Evolutionary conservation across 2,329 filamentous ascomycete genomes (phyloP).

Genomic region (Trichoderma atroviride): DNA sequence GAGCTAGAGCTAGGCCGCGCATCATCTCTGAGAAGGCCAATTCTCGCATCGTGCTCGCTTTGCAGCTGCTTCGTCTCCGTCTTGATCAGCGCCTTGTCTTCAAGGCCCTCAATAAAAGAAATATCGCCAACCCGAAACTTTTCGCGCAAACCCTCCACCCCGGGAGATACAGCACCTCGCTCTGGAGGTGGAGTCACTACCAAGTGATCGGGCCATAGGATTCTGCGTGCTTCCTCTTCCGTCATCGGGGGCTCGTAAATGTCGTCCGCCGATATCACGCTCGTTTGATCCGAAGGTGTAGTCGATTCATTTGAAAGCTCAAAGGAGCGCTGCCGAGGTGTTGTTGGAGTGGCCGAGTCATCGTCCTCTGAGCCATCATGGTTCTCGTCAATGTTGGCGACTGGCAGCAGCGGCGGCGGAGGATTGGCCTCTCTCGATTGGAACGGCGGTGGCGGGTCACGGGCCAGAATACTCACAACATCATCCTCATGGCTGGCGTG

Average conservation of each 20-base stretch:
- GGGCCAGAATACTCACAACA: constrained; percentile 1
- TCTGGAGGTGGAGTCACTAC: constrained; percentile 26
- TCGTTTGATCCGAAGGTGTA: constrained; percentile 26
- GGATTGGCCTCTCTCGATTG: constrained; percentile 19
- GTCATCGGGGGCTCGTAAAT: constrained; percentile 42
- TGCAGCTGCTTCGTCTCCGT: constrained; percentile 41
- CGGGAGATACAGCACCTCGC: constrained; percentile 21
- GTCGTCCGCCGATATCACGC: constrained; percentile 27
- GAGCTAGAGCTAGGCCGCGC: constrained; percentile 17
- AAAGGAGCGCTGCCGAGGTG: constrained; percentile 23
- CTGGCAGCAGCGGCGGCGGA: constrained; percentile 21
- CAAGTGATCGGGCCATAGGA: constrained; percentile 44
- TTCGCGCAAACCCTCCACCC: constrained; percentile 40
- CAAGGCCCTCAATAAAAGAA: constrained; percentile 36
- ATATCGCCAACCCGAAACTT: constrained; percentile 46
- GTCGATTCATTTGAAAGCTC: constrained; percentile 30
- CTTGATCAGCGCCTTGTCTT: constrained; percentile 45
- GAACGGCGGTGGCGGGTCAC: constrained; percentile 26
- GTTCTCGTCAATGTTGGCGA: neutral
- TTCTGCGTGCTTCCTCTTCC: constrained; percentile 44
- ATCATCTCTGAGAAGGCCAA: constrained; percentile 34
- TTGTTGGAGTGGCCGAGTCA: constrained; percentile 24
- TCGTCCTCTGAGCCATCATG: constrained; percentile 16
- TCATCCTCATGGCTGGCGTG: constrained; percentile 12
- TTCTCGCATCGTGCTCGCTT: constrained; percentile 38